Evolutionary conservation across 2,329 filamentous ascomycete genomes (phyloP), one percentile per base, ranked within the genome.

Genomic region (Trichoderma atrobrunneum): DNA sequence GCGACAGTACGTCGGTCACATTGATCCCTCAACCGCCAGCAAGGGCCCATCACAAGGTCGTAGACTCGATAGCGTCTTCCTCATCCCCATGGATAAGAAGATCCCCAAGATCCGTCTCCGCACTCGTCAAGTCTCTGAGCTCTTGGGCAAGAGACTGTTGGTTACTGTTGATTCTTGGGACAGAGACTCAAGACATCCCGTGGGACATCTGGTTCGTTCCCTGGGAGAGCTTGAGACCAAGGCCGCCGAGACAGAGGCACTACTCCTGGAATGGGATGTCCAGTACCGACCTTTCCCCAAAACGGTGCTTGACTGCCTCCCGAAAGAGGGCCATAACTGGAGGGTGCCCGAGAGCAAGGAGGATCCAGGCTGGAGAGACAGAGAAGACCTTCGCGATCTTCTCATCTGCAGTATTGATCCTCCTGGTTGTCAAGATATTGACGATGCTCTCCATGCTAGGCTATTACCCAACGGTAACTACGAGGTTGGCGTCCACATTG

Each of bases 351-450:
- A 87, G n/a, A 92, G 88, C 78, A 88, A 86, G 70, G 91, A 93
- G 2, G 91, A 98, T 79, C 90, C 93, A 24, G 94, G 95, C 16
- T 99, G 96, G 96, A 90, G 87, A 76, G 93, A 92, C 75, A 88
- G 96, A 74, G 88, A 90, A 78, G 96, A 99, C 84, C 87, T 98
- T 54, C 89, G 96, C 76, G 90, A 91, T 76, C 88, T 98, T 14
- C 87, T 97, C 57, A 93, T 99, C 74, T 99, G 96, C 87, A 98
- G 95, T 83, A 99, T 99, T 78, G 96, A 99, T 80, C 96, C 96
- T 63, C 89, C 94, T 34, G 95, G 95, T 2, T 99, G 96, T 82
- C 95, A 98, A 78, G 96, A 99, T 85, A 99, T 99, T 72, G 96
- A 99, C 78, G 97, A 99, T 82, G 96, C 96, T 21, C 88, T 99